These are phyloP conservation scores for Olyra latifolia DNA, from an alignment of 176 grass and related monocot genomes.

Conservation along the genomic window DNA sequence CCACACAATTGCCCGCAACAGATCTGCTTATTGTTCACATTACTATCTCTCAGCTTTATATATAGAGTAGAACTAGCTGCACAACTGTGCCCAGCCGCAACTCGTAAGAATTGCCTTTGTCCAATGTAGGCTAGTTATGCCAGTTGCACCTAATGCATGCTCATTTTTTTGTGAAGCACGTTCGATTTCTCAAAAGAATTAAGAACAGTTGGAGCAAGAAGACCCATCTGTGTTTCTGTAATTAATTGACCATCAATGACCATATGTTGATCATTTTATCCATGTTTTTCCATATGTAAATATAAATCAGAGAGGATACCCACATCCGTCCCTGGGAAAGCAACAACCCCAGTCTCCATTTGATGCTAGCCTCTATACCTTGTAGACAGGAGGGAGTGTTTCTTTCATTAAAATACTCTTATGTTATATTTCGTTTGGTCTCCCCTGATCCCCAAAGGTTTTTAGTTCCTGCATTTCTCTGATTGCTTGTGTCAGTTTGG, in stretches of 20 bases:
- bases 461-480: not conserved
- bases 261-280: not conserved
- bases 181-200: not conserved
- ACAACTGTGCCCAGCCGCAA: not conserved
- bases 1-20: not conserved
- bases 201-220: not conserved
- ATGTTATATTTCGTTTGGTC: not conserved
- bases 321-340: not conserved
- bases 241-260: not conserved
- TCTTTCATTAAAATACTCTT: not conserved
- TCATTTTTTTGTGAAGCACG: not conserved
- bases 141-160: not conserved
- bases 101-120: not conserved
- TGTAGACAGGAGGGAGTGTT: not conserved
- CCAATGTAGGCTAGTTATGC: not conserved
- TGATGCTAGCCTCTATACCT: not conserved
- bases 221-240: not conserved
- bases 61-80: not conserved
- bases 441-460: not conserved
- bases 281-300: not conserved
- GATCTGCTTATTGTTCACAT: not conserved
- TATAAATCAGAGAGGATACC: not conserved
- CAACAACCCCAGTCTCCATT: not conserved
- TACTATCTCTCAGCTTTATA: not conserved
- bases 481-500: not conserved